phyloP scores from a whole-genome alignment of 2,329 filamentous ascomycete species.

The Gremmenia infestans region DNA sequence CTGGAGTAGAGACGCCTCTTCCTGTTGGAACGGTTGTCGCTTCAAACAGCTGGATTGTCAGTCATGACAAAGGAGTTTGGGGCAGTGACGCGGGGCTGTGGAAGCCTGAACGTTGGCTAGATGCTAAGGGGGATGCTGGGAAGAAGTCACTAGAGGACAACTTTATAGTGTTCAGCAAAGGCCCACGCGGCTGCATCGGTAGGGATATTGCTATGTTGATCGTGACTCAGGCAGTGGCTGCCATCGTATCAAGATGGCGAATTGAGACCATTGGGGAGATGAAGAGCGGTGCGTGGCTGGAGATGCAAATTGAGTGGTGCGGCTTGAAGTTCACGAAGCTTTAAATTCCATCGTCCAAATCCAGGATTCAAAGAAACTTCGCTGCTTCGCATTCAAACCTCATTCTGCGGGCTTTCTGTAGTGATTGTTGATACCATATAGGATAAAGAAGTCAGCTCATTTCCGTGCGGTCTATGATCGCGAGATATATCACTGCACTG shows the following conservation, averaged over 20 bases:
- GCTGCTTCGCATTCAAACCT: no score
- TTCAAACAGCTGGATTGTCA: conserved; percentile 5
- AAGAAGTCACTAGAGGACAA: conserved; percentile 30
- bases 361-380: no score
- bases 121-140: conserved; percentile 29
- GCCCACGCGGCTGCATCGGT: conserved; percentile 36
- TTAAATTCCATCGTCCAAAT: no score
- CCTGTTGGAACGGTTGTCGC: conserved; percentile 2
- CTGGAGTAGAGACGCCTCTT: background rate
- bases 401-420: no score
- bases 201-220: conserved; percentile 30
- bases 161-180: conserved; percentile 36
- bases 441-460: no score
- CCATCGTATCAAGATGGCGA: background rate
- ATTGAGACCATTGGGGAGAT: background rate
- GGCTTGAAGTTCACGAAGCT: background rate
- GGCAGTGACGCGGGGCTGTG: conserved; percentile 2
- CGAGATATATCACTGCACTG: no score
- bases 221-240: background rate
- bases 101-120: conserved; percentile 32
- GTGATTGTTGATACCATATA: no score
- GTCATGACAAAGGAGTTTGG: conserved; percentile 2
- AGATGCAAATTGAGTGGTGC: conserved; percentile 2
- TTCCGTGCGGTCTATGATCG: no score
- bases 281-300: background rate